Evolutionary conservation across 2,329 filamentous ascomycete species (phyloP), one percentile per base, ranked within the genome.

Genomic region (Camptophora hylomeconis): DNA sequence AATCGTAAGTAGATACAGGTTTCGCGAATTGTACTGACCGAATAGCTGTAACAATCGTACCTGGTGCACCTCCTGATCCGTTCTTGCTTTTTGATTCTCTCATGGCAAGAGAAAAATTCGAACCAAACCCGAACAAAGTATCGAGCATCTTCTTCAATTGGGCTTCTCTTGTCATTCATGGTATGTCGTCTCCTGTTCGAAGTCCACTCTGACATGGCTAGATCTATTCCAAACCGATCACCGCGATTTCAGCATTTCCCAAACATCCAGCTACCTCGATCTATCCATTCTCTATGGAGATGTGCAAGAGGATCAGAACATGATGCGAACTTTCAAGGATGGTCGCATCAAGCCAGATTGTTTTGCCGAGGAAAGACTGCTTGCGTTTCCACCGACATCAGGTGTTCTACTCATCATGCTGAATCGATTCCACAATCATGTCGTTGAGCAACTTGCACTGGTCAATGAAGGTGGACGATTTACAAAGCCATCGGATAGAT

Each of bases 401-500:
- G 67, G 72, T 32, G 73, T 80, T 4, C 45, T 86, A 3, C 55
- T 86, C 16, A 66, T 86, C 52, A 82, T 84, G 78, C 76, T 83
- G 30, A 58, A 56, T 42, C 49, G 55, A 37, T 92, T 92, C 56
- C 87, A 94, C 56, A 94, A 95, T 54, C 68, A 89, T 40, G 72
- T 84, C 0, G 84, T 80, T 2, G 69, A 74, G 30, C 78, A 87
- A 36, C 60, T 94, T 11, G 80, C 80, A 0, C 58, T 67, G n/a
- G 87, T 94, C 53, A 93, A 94, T 45, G 86, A 94, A 45, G 71
- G 72, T 24, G 75, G 73, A 10, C 70, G 80, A 13, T 94, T 93
- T 54, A 69, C 65, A 1, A 75, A 72, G 35, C 81, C 82, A 0
- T 46, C 58, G 0, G 52, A 60, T 4, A 47, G 55, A 1, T 56